Conservation (phyloP, 305 asterid species). For the Fraxinus nigra region DNA sequence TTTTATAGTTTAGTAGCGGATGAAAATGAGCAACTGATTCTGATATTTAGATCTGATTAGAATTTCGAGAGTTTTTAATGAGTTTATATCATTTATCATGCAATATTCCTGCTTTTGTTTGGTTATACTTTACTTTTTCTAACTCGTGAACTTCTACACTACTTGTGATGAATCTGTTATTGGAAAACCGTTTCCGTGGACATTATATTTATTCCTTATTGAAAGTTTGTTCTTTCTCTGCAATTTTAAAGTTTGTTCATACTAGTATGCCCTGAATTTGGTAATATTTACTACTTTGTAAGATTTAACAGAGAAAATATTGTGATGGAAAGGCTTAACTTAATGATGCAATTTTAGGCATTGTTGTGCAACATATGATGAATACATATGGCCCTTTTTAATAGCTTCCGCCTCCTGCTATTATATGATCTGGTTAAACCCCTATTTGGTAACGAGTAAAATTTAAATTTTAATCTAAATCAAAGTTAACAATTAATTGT, state of each 20-base stretch:
- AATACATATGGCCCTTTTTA: neutral
- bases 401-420: neutral
- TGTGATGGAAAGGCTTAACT: neutral
- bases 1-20: neutral
- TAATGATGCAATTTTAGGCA: neutral
- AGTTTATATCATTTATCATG: neutral
- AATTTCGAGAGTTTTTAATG: neutral
- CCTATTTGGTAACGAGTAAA: too few relatives aligned
- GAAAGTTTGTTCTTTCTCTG: neutral
- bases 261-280: neutral
- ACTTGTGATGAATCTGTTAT: neutral
- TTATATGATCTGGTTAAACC: neutral
- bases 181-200: neutral
- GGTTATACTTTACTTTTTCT: neutral
- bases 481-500: too few relatives aligned
- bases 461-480: too few relatives aligned
- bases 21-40: neutral
- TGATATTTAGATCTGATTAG: neutral
- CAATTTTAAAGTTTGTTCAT: neutral
- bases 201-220: neutral
- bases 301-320: neutral
- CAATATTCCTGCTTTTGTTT: neutral
- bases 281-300: neutral
- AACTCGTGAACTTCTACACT: neutral
- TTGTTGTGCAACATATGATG: neutral